Conservation (phyloP, 768 basidiomycete species). For the Collybia nuda region DNA sequence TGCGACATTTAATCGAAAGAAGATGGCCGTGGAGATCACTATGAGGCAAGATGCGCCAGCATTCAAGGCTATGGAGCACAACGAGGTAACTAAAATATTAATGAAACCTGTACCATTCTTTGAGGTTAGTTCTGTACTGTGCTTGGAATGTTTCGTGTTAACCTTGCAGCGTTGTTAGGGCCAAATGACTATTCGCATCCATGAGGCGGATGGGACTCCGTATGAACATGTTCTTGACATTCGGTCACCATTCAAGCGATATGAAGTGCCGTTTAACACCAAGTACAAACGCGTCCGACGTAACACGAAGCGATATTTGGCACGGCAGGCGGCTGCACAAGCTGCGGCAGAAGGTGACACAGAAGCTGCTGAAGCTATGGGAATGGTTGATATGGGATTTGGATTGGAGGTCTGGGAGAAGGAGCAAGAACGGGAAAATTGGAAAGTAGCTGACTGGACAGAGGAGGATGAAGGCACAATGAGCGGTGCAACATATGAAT, state of each 20-base stretch:
- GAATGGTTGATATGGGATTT: slow-evolving; percentile 93
- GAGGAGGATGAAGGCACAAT: slow-evolving; percentile 93
- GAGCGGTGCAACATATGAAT: slow-evolving; percentile 97
- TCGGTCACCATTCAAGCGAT: slow-evolving; percentile 83
- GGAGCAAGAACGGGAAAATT: slow-evolving; percentile 86
- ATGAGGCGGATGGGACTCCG: slow-evolving; percentile 98
- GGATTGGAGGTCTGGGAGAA: slow-evolving; percentile 96
- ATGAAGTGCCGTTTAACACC: slow-evolving; percentile 97
- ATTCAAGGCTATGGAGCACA: slow-evolving; percentile 65
- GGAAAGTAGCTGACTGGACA: slow-evolving; percentile 98
- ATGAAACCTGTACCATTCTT: slow-evolving; percentile 86
- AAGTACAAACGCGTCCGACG: slow-evolving; percentile 96
- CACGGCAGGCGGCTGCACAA: slow-evolving; percentile 88
- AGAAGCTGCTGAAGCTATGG: slow-evolving; percentile 91
- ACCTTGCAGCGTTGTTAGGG: slow-evolving; percentile 48
- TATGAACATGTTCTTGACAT: slow-evolving; percentile 98
- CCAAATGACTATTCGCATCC: slow-evolving; percentile 97
- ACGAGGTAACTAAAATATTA: slow-evolving; percentile 61
- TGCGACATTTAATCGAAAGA: slow-evolving; percentile 94
- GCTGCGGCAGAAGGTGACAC: slow-evolving; percentile 91
- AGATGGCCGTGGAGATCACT: slow-evolving; percentile 96
- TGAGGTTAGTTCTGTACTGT: slow-evolving; percentile 52
- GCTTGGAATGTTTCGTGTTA: background rate
- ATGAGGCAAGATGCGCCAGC: slow-evolving; percentile 91
- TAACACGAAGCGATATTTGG: slow-evolving; percentile 94